Percentiles rank a stretch among this genome's conserved stretches.
phyloP scores from a whole-genome alignment of 345 rosid genomes.

The Populus alba region DNA sequence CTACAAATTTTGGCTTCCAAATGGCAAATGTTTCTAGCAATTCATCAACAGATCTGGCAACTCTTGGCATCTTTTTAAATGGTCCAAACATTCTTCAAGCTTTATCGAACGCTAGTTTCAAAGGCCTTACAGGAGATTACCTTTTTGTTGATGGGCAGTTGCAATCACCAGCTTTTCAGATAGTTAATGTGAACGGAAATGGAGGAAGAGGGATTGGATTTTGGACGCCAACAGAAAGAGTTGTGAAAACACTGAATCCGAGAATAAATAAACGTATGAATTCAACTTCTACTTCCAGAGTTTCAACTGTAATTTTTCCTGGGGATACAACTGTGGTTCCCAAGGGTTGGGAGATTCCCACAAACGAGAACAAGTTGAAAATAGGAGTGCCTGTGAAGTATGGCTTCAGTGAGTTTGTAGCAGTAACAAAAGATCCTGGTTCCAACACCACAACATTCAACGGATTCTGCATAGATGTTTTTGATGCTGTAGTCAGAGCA shows the following conservation, averaged over 20 bases:
- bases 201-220: conserved; percentile 26
- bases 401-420: conserved; percentile 31
- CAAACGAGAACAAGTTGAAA: conserved; percentile 29
- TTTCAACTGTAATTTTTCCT: conserved; percentile 40
- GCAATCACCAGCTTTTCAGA: conserved; percentile 23
- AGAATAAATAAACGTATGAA: neutral
- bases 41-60: too few species aligned
- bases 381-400: conserved; percentile 41
- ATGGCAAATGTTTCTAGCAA: neutral
- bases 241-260: neutral
- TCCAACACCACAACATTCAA: conserved; percentile 28
- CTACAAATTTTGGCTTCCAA: neutral
- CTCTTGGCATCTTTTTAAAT: too few species aligned
- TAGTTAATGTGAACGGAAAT: conserved; percentile 39
- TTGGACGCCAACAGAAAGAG: conserved; percentile 30
- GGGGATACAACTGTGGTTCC: conserved; percentile 37
- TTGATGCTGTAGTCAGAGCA: conserved; percentile 57
- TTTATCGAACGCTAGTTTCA: conserved; percentile 22
- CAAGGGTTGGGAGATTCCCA: conserved; percentile 37
- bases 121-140: conserved; percentile 38
- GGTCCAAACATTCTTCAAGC: conserved; percentile 18
- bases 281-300: neutral
- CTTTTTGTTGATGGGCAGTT: conserved; percentile 31
- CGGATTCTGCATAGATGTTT: conserved; percentile 85
- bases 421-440: conserved; percentile 14